A percentile compares a stretch with the other conserved stretches of the same genome.
These are phyloP conservation scores for Fusarium sp. DNA, from an alignment of 2,329 filamentous ascomycete species.

Conservation along the genomic window DNA sequence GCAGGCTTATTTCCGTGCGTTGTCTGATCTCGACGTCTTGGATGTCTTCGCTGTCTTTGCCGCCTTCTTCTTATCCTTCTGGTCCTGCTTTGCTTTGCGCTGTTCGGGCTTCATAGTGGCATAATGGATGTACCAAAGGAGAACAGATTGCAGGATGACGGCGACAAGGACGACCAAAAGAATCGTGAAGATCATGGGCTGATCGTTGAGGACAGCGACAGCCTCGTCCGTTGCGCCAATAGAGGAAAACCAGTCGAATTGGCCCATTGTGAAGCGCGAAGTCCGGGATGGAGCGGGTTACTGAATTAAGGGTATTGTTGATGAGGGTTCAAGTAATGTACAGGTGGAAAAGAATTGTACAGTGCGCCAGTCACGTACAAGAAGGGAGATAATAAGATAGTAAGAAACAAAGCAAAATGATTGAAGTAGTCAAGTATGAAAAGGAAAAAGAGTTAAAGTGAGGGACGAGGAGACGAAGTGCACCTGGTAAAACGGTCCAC, in stretches of 20 bases:
- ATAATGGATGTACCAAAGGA: slow-evolving; percentile 71
- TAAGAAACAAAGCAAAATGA: slow-evolving; percentile 12
- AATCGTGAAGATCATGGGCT: slow-evolving; percentile 70
- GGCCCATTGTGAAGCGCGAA: slow-evolving; percentile 56
- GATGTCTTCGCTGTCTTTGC: slow-evolving; percentile 42
- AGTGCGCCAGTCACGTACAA: slow-evolving; percentile 49
- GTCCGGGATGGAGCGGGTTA: background rate
- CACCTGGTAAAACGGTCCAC: slow-evolving; percentile 40
- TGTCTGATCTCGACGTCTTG: background rate
- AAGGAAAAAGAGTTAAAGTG: slow-evolving; percentile 29
- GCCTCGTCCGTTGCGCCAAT: slow-evolving; percentile 71
- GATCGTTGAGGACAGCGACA: slow-evolving; percentile 71
- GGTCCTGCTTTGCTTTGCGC: slow-evolving; percentile 65
- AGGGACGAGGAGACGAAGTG: slow-evolving; percentile 45
- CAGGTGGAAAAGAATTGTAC: slow-evolving; percentile 19
- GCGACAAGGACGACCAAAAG: slow-evolving; percentile 67
- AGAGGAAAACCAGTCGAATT: slow-evolving; percentile 69
- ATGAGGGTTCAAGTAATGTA: slow-evolving; percentile 19
- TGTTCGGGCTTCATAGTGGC: slow-evolving; percentile 73
- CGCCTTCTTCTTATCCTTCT: slow-evolving; percentile 59
- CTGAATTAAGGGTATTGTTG: slow-evolving; percentile 7
- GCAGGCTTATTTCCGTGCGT: slow-evolving; percentile 2
- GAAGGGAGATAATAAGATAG: slow-evolving; percentile 17
- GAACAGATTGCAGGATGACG: slow-evolving; percentile 60
- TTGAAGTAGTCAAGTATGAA: slow-evolving; percentile 23